Conservation (phyloP, 2,329 filamentous ascomycete genomes). For the Ceratocystis ficicola region DNA sequence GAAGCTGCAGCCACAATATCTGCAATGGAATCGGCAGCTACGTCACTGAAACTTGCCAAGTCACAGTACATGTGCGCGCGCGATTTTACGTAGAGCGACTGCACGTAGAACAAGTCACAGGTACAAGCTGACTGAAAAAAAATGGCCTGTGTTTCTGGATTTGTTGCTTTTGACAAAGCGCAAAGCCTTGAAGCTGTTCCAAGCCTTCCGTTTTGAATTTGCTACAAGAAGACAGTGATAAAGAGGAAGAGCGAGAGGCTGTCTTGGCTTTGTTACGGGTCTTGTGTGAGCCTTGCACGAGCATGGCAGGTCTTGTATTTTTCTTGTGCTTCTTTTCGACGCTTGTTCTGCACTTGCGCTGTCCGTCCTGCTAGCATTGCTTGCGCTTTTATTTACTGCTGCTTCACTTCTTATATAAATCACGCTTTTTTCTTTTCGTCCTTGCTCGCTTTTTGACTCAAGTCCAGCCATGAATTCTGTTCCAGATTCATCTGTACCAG, state of each 20-base stretch:
- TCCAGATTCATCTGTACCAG: neutral
- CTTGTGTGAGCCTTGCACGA: neutral
- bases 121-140: no score
- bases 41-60: neutral
- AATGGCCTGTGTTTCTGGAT: no score
- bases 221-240: neutral
- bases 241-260: neutral
- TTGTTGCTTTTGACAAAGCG: no score
- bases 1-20: neutral
- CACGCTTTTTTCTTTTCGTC: neutral
- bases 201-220: neutral
- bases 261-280: neutral
- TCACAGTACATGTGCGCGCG: neutral
- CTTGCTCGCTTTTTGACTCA: neutral
- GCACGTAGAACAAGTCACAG: neutral
- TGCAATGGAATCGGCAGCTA: neutral
- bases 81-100: neutral
- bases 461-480: conserved; percentile 3
- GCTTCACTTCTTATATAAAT: neutral
- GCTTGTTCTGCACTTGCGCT: neutral
- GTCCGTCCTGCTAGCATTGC: neutral
- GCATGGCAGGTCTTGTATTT: neutral
- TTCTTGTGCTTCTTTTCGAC: neutral
- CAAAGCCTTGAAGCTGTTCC: neutral
- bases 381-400: neutral